phyloP scores from a whole-genome alignment of 2,329 filamentous ascomycete species.

The Coleophoma cylindrospora region DNA sequence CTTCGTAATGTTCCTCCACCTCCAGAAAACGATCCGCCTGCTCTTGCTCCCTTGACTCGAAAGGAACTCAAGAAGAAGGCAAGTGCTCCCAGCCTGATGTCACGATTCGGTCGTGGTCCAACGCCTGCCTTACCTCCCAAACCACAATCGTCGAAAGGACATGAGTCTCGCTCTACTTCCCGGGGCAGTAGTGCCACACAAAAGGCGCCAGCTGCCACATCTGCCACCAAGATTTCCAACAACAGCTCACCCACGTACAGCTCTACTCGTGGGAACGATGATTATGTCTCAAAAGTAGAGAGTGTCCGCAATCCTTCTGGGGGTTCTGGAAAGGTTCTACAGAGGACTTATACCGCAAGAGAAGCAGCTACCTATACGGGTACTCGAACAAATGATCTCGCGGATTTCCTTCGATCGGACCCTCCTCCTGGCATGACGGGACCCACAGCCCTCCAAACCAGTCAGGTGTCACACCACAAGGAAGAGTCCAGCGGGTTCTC shows the following conservation, averaged over 20 bases:
- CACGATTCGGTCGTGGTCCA: constrained; percentile 42
- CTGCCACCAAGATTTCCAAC: constrained; percentile 40
- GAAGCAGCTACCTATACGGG: constrained; percentile 19
- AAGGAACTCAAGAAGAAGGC: constrained; percentile 56
- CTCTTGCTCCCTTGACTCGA: constrained; percentile 9
- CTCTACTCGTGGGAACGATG: constrained; percentile 17
- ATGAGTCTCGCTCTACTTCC: constrained; percentile 22
- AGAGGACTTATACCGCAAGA: constrained; percentile 45
- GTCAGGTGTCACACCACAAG: background rate
- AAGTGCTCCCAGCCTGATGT: constrained; percentile 57
- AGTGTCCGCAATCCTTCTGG: constrained; percentile 11
- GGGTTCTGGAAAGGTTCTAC: constrained; percentile 27
- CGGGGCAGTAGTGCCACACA: constrained; percentile 24
- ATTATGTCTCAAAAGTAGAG: constrained; percentile 18
- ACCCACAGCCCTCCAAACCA: background rate
- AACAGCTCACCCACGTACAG: constrained; percentile 42
- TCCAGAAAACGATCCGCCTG: constrained; percentile 28
- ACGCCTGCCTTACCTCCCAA: constrained; percentile 30
- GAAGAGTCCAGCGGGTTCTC: constrained; percentile 6
- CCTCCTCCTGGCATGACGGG: constrained; percentile 39
- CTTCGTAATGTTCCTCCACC: constrained; percentile 66
- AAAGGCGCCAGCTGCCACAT: constrained; percentile 30
- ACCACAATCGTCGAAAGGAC: constrained; percentile 21
- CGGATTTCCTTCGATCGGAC: constrained; percentile 66
- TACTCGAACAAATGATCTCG: constrained; percentile 57